phyloP scores from a whole-genome alignment of 768 basidiomycete genomes.

The Strobilomyces confusus region DNA sequence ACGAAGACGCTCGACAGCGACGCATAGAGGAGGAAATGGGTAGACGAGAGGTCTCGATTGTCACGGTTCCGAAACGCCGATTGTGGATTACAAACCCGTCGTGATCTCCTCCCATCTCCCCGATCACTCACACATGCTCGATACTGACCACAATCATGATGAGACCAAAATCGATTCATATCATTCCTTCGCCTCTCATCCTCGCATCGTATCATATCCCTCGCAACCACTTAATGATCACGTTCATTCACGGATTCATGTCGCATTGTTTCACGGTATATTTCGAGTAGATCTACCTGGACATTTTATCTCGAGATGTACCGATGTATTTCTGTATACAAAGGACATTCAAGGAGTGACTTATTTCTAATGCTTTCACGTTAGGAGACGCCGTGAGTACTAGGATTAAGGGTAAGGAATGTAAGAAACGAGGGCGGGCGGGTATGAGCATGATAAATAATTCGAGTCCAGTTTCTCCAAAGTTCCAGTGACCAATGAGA shows the following conservation, averaged over 20 bases:
- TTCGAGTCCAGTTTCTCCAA: constrained; percentile 8
- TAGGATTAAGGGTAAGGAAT: neutral
- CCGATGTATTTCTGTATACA: constrained; percentile 35
- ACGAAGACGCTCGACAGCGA: constrained; percentile 69
- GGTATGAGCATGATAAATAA: constrained; percentile 1
- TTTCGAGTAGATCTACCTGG: constrained; percentile 35
- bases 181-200: neutral
- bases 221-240: constrained; percentile 25
- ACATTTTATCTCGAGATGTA: constrained; percentile 30
- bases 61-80: constrained; percentile 69
- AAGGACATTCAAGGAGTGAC: constrained; percentile 35
- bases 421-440: neutral
- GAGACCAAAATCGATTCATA: constrained; percentile 7
- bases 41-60: constrained; percentile 78
- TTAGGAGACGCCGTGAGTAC: constrained; percentile 1
- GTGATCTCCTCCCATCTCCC: constrained; percentile 18
- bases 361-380: constrained; percentile 27
- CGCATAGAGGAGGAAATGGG: constrained; percentile 81
- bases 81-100: constrained; percentile 71
- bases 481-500: constrained; percentile 8
- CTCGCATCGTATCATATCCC: constrained; percentile 25
- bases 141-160: constrained; percentile 23
- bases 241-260: constrained; percentile 29
- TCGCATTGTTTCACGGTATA: constrained; percentile 34
- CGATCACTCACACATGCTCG: constrained; percentile 11